Percentiles rank a stretch among this genome's conserved stretches.
Evolutionary conservation across 2,329 filamentous ascomycete genomes (phyloP).

Genomic region (Colletotrichum lindemuthianum): DNA sequence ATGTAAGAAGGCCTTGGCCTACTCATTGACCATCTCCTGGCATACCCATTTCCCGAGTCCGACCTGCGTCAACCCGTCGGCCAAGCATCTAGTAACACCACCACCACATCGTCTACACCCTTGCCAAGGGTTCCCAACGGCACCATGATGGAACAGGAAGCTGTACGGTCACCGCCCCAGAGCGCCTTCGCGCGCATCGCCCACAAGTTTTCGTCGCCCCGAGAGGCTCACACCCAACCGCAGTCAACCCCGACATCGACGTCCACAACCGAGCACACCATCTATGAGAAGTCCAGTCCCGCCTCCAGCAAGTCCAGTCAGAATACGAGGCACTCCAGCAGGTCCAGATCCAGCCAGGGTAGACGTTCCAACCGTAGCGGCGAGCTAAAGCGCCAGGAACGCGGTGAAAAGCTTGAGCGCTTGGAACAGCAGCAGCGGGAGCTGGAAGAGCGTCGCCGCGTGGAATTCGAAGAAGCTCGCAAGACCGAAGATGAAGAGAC

Average conservation of each 20-base stretch:
- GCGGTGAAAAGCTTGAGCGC: slow-evolving; percentile 22
- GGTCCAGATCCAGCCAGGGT: slow-evolving; percentile 21
- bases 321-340: slow-evolving; percentile 18
- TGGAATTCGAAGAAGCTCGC: slow-evolving; percentile 26
- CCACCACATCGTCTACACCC: background rate
- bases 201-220: slow-evolving; percentile 26
- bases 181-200: slow-evolving; percentile 38
- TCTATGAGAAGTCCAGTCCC: slow-evolving; percentile 24
- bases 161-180: slow-evolving; percentile 4
- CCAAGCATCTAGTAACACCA: background rate
- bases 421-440: slow-evolving; percentile 23
- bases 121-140: slow-evolving; percentile 11
- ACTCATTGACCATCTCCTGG: background rate
- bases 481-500: slow-evolving; percentile 29
- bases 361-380: slow-evolving; percentile 21
- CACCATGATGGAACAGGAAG: slow-evolving; percentile 21
- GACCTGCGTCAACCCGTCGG: background rate
- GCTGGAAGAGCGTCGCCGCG: slow-evolving; percentile 21
- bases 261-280: slow-evolving; percentile 12
- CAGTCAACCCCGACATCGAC: slow-evolving; percentile 2
- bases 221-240: slow-evolving; percentile 14
- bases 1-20: slow-evolving; percentile 22
- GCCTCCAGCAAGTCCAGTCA: slow-evolving; percentile 24
- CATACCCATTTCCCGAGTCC: background rate
- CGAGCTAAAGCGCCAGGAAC: slow-evolving; percentile 26